phyloP scores from a whole-genome alignment of 345 rosid genomes.

The Trapa incisa region DNA sequence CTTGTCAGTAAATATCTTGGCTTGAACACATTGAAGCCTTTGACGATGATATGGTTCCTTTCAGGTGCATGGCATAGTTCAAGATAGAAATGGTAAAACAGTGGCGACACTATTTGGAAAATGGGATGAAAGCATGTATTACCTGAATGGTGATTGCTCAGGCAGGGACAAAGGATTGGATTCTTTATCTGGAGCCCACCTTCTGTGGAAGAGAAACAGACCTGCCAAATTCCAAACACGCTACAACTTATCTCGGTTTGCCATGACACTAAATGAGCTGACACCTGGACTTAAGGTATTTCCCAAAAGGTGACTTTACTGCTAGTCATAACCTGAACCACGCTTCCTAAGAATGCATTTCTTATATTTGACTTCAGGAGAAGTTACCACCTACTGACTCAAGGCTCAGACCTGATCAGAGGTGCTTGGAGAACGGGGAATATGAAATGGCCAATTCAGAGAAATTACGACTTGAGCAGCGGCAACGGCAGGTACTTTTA shows the following conservation, averaged over 20 bases:
- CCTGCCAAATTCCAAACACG: constrained; percentile 66
- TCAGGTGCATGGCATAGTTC: constrained; percentile 91
- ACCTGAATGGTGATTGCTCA: constrained; percentile 56
- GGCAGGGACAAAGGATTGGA: constrained; percentile 63
- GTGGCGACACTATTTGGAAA: constrained; percentile 83
- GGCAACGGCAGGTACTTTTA: constrained; percentile 79
- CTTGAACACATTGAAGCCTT: not conserved
- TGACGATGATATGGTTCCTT: not conserved
- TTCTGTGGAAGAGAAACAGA: constrained; percentile 74
- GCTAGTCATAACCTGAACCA: not conserved
- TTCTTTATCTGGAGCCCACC: constrained; percentile 39
- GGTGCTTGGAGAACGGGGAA: constrained; percentile 80
- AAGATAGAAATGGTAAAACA: constrained; percentile 59
- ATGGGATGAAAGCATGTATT: constrained; percentile 97
- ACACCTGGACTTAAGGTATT: constrained; percentile 72
- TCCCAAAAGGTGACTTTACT: not conserved
- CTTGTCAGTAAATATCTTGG: not conserved
- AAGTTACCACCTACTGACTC: constrained; percentile 95
- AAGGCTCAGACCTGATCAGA: constrained; percentile 92
- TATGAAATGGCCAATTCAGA: constrained; percentile 96
- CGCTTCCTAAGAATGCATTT: not conserved
- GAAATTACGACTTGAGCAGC: constrained; percentile 84
- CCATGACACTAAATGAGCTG: constrained; percentile 81
- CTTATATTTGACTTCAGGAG: constrained; percentile 33
- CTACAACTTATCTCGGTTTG: constrained; percentile 81